Evolutionary conservation across 306 rosid species (phyloP).

Genomic region (Malus sylvestris): DNA sequence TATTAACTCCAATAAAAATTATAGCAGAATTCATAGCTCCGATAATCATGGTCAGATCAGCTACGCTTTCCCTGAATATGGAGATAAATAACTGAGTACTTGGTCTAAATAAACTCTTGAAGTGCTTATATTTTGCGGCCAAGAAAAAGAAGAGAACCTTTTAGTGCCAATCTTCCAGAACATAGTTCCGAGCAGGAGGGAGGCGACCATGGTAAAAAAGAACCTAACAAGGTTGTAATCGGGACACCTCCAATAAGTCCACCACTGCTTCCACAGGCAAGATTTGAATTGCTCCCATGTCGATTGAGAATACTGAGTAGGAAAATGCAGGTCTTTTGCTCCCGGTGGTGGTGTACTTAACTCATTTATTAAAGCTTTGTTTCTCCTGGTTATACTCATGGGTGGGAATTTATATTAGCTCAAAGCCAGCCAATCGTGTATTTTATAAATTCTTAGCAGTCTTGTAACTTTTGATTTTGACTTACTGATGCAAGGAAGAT

Average conservation of each 20-base stretch:
- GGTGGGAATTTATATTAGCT: conserved; percentile 16
- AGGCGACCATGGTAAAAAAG: conserved; percentile 63
- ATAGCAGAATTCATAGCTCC: conserved; percentile 88
- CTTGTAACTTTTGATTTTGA: conserved; percentile 11
- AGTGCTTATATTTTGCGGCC: conserved; percentile 1
- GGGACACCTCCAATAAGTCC: conserved; percentile 95
- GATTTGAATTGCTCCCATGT: conserved; percentile 63
- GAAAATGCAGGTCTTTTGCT: conserved; percentile 57
- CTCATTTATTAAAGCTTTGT: conserved; percentile 60
- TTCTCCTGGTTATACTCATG: conserved; percentile 44
- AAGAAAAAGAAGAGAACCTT: conserved; percentile 25
- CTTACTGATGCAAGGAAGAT: conserved; percentile 72
- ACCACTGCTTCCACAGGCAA: conserved; percentile 91
- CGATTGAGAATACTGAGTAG: conserved; percentile 65
- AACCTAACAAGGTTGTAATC: conserved; percentile 87
- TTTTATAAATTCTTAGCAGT: not conserved
- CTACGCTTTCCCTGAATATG: conserved; percentile 39
- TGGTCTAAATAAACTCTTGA: not conserved
- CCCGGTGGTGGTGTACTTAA: conserved; percentile 65
- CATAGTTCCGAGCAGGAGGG: conserved; percentile 79
- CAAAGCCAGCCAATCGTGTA: not conserved
- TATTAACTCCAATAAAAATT: conserved; percentile 70
- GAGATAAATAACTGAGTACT: not conserved
- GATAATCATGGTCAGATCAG: conserved; percentile 52
- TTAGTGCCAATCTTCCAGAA: conserved; percentile 78